Conservation (phyloP, 2,329 filamentous ascomycete genomes). For the Penicillium hordei region DNA sequence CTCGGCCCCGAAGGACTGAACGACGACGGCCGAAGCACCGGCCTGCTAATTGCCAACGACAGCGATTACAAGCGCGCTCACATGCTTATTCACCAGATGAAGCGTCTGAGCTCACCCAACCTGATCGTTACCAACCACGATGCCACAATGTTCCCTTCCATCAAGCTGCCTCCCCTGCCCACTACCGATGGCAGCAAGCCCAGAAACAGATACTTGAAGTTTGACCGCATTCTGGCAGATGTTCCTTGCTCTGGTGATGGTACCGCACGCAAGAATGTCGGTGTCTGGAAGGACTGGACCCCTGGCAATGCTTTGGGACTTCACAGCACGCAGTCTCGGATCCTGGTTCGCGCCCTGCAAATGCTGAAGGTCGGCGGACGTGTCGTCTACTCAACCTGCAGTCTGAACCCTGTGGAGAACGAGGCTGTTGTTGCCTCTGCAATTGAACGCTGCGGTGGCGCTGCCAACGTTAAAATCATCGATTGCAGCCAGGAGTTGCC, state of each 20-base stretch:
- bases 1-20: constrained; percentile 53
- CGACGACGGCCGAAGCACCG: constrained; percentile 85
- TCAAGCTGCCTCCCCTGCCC: constrained; percentile 69
- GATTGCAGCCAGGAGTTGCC: constrained; percentile 79
- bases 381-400: constrained; percentile 97
- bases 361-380: constrained; percentile 94
- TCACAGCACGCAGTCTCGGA: constrained; percentile 81
- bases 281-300: constrained; percentile 93
- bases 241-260: constrained; percentile 97
- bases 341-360: constrained; percentile 86
- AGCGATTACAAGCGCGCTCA: constrained; percentile 95
- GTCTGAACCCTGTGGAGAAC: constrained; percentile 97
- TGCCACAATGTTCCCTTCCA: constrained; percentile 89
- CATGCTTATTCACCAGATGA: constrained; percentile 97
- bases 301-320: constrained; percentile 84
- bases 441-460: constrained; percentile 84
- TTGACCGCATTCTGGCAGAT: constrained; percentile 93
- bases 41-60: constrained; percentile 91
- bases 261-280: constrained; percentile 87
- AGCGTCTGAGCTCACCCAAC: constrained; percentile 94
- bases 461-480: constrained; percentile 75
- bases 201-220: constrained; percentile 78
- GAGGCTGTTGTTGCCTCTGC: constrained; percentile 87
- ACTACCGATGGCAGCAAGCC: constrained; percentile 55
- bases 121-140: constrained; percentile 97